These are phyloP conservation scores for Hypoxylon intermedium DNA, from an alignment of 495 filamentous ascomycete species.

Conservation along the genomic window DNA sequence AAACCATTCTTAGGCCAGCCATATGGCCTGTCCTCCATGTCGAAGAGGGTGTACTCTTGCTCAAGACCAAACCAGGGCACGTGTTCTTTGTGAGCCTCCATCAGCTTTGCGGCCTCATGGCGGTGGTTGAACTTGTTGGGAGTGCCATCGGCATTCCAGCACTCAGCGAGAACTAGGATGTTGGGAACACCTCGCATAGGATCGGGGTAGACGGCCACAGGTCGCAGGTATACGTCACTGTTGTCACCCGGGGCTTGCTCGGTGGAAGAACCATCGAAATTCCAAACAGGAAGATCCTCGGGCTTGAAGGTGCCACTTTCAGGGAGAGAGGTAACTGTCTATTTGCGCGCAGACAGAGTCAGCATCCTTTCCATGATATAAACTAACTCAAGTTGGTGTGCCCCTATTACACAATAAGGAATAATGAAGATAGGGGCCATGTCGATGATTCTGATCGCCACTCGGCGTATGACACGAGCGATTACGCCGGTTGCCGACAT, in stretches of 20 bases:
- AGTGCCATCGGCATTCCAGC: conserved; percentile 93
- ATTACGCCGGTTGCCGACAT: conserved; percentile 25
- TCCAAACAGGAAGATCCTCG: conserved; percentile 95
- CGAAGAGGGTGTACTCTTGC: conserved; percentile 95
- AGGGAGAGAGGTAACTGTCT: conserved; percentile 80
- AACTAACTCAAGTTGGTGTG: conserved; percentile 28
- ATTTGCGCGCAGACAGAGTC: conserved; percentile 32
- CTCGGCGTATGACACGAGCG: conserved; percentile 27
- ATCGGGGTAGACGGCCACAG: conserved; percentile 87
- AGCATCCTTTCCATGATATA: neutral
- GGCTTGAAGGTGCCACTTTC: conserved; percentile 56
- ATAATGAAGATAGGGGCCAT: neutral
- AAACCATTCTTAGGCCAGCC: conserved; percentile 97
- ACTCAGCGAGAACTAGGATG: conserved; percentile 92
- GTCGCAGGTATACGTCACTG: conserved; percentile 97
- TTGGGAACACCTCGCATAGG: conserved; percentile 85
- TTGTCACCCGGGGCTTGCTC: conserved; percentile 94
- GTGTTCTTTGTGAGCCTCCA: conserved; percentile 83
- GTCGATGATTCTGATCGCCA: conserved; percentile 11
- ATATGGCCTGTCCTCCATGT: conserved; percentile 83
- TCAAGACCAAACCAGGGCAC: conserved; percentile 98
- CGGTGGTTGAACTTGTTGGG: conserved; percentile 99
- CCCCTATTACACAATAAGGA: neutral
- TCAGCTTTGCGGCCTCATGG: conserved; percentile 83
- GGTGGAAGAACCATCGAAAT: conserved; percentile 97